Evolutionary conservation across 2,329 filamentous ascomycete species (phyloP), one percentile per base, ranked within the genome.

Genomic region (Colletotrichum spinosum): DNA sequence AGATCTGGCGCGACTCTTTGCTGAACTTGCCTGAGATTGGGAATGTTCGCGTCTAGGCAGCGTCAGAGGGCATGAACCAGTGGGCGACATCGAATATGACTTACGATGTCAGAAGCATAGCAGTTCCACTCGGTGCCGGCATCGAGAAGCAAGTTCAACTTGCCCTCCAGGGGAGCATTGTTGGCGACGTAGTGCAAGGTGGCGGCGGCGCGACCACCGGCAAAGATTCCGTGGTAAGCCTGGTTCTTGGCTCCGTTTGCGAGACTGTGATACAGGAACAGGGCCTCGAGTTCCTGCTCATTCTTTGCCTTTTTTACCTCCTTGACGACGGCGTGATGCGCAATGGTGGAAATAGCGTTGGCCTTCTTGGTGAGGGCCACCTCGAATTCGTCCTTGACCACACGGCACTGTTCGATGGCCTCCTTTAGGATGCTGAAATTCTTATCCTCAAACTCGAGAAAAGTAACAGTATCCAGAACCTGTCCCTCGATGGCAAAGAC

Each of bases 161-260:
- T 94, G 48, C 88, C 88, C 1, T 80, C 79, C 41, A 95, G 80
- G 0, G 89, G 84, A 72, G 90, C 84, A 69, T 94, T 84, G 76
- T 97, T 97, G 73, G 90, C 87, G 33, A 93, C 88, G 72, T 97
- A 97, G 79, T 97, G 95, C 39, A 97, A 84, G 2, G 93, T 96
- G 6, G 94, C 92, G 0, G 92, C 94, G 13, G 92, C 90, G 6
- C 88, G 85, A 10, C 95, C 95, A 39, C 88, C 87, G 0, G 93
- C 95, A 15, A 96, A 89, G 72, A 98, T 97, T 66, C 91, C 90
- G 70, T 92, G 88, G 78, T 98, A 98, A 1, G 95, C 90, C 82
- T 97, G 93, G 71, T 96, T 89, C 74, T 89, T 90, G 56, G 91
- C 91, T 33, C 92, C 92, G 67, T 90, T 84, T 55, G 89, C 86